phyloP scores from a whole-genome alignment of 352 stramenopile genomes.

The Phytophthora cryptogea region DNA sequence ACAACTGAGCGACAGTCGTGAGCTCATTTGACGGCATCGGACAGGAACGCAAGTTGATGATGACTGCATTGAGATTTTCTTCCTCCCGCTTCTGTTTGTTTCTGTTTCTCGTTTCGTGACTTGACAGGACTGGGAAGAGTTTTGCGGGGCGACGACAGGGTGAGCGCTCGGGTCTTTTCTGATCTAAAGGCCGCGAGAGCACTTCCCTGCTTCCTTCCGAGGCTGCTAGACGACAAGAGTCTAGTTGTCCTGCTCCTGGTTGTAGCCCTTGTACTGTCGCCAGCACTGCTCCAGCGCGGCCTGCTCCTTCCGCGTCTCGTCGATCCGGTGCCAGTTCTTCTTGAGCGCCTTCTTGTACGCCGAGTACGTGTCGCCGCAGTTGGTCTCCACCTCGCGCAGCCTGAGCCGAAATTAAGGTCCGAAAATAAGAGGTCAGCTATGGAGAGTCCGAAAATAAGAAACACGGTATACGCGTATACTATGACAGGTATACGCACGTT shows the following conservation, averaged over 20 bases:
- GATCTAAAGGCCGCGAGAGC: constrained; percentile 30
- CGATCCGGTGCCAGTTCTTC: constrained; percentile 89
- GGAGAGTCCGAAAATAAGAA: constrained; percentile 4
- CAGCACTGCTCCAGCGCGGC: constrained; percentile 86
- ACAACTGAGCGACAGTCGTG: constrained; percentile 3
- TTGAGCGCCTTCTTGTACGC: constrained; percentile 90
- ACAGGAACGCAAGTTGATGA: constrained; percentile 17
- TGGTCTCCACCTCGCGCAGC: constrained; percentile 74
- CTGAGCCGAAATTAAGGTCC: constrained; percentile 32
- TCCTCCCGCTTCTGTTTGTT: constrained; percentile 16
- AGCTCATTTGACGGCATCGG: constrained; percentile 2
- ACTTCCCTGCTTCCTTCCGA: constrained; percentile 3
- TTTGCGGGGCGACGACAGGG: not conserved
- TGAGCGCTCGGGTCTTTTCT: constrained; percentile 22
- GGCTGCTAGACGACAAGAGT: constrained; percentile 6
- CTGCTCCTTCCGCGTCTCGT: constrained; percentile 87
- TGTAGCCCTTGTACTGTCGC: constrained; percentile 79
- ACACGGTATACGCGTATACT: not conserved
- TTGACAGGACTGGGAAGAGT: constrained; percentile 8
- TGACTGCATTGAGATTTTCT: constrained; percentile 39
- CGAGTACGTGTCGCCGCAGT: constrained; percentile 86
- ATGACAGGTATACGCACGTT: constrained; percentile 54
- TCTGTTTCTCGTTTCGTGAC: constrained; percentile 21
- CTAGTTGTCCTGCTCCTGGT: constrained; percentile 34
- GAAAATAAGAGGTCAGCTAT: constrained; percentile 6